Conservation (phyloP, 495 filamentous ascomycete genomes). For the Xylaria curta region DNA sequence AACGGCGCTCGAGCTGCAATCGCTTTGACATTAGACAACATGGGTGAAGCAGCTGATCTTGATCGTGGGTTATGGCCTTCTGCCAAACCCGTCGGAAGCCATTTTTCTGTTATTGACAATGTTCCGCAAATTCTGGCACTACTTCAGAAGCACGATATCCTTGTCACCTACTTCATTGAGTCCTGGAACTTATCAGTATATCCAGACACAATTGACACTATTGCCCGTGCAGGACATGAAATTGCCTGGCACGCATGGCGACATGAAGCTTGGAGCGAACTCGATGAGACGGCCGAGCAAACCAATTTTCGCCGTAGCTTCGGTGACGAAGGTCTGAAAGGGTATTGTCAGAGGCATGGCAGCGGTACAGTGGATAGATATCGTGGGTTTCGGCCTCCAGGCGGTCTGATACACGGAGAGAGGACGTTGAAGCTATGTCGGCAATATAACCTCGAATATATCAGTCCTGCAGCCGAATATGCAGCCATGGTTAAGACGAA, state of each 20-base stretch:
- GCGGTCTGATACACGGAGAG: conserved; percentile 34
- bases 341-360: not conserved
- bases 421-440: conserved; percentile 36
- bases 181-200: conserved; percentile 44
- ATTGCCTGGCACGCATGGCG: conserved; percentile 46
- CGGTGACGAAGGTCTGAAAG: not conserved
- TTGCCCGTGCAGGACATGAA: conserved; percentile 36
- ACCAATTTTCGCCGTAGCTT: not conserved
- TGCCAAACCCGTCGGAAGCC: conserved; percentile 35
- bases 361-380: conserved; percentile 30
- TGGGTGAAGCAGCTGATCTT: conserved; percentile 49
- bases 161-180: conserved; percentile 46
- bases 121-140: conserved; percentile 44
- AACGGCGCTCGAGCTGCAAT: conserved; percentile 40
- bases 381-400: conserved; percentile 43
- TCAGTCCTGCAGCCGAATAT: conserved; percentile 16
- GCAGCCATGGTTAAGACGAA: not conserved
- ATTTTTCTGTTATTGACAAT: not conserved
- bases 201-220: conserved; percentile 29
- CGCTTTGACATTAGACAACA: conserved; percentile 47
- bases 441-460: conserved; percentile 34
- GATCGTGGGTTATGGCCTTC: conserved; percentile 34
- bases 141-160: conserved; percentile 33
- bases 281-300: conserved; percentile 23
- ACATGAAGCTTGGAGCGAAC: conserved; percentile 39